Percentiles rank a stretch among this genome's conserved stretches.
phyloP scores from a whole-genome alignment of 768 basidiomycete species.

The Sutorius australiensis region DNA sequence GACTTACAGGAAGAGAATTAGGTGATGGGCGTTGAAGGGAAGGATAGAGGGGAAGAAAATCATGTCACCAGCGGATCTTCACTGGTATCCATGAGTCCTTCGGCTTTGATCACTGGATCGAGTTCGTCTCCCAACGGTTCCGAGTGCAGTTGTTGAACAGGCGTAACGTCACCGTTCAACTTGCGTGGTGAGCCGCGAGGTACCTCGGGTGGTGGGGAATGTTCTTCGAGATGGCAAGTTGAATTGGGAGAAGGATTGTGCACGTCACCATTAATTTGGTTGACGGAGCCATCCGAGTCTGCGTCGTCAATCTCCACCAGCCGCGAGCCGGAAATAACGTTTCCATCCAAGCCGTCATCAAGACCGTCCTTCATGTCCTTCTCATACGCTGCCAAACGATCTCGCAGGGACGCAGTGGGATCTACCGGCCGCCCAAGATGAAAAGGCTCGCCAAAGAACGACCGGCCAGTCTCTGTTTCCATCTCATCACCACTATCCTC shows the following conservation, averaged over 20 bases:
- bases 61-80: slow-evolving; percentile 53
- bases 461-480: slow-evolving; percentile 32
- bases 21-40: not conserved
- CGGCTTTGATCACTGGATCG: slow-evolving; percentile 50
- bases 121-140: slow-evolving; percentile 53
- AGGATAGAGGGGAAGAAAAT: slow-evolving; percentile 1
- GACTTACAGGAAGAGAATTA: slow-evolving; percentile 8
- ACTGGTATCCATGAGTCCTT: slow-evolving; percentile 63
- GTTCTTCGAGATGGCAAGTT: slow-evolving; percentile 17
- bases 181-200: slow-evolving; percentile 44
- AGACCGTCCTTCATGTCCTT: slow-evolving; percentile 39
- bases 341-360: slow-evolving; percentile 25
- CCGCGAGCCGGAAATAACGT: slow-evolving; percentile 16
- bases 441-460: slow-evolving; percentile 50
- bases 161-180: slow-evolving; percentile 45
- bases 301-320: slow-evolving; percentile 35
- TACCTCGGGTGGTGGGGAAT: slow-evolving; percentile 37
- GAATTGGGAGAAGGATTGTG: slow-evolving; percentile 28
- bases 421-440: slow-evolving; percentile 46
- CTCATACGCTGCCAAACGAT: slow-evolving; percentile 62
- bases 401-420: slow-evolving; percentile 54
- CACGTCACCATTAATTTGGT: slow-evolving; percentile 32
- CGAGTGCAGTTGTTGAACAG: slow-evolving; percentile 47
- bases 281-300: slow-evolving; percentile 29
- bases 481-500: slow-evolving; percentile 55